Conservation (phyloP, 495 filamentous ascomycete species). For the Lasiosphaeriaceae sp. region DNA sequence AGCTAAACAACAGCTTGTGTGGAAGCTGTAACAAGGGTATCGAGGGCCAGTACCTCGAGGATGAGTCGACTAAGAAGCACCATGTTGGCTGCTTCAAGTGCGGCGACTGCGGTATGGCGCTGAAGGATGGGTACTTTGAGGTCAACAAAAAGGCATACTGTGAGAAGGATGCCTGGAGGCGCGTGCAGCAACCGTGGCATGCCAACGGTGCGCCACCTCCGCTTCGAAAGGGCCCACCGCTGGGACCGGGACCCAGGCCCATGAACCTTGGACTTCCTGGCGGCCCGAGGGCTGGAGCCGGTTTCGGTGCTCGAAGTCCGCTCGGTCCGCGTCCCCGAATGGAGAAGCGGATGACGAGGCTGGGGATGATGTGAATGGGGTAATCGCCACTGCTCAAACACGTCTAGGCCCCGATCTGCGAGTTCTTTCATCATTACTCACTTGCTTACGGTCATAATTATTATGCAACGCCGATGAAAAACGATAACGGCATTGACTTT, state of each 20-base stretch:
- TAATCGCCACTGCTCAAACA: neutral
- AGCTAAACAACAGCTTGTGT: conserved; percentile 83
- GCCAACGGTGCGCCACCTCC: conserved; percentile 1
- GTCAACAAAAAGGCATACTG: conserved; percentile 61
- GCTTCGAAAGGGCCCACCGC: conserved; percentile 4
- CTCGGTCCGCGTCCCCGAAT: conserved; percentile 32
- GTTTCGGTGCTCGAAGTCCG: conserved; percentile 15
- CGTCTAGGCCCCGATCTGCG: neutral
- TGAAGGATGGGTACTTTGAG: conserved; percentile 64
- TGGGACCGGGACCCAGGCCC: neutral
- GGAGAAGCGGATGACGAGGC: conserved; percentile 76
- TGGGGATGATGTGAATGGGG: conserved; percentile 73
- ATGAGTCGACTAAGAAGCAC: conserved; percentile 70
- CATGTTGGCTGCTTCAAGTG: conserved; percentile 86
- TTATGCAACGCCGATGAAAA: neutral
- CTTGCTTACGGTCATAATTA: neutral
- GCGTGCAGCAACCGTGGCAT: conserved; percentile 34
- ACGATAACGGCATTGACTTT: neutral
- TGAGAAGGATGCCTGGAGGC: conserved; percentile 75
- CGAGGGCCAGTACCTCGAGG: conserved; percentile 93
- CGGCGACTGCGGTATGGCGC: conserved; percentile 52
- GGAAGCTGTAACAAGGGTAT: conserved; percentile 76
- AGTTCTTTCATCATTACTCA: neutral
- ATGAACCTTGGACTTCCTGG: conserved; percentile 12
- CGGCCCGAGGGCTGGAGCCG: conserved; percentile 12